A percentile compares a stretch with the other conserved stretches of the same genome.
phyloP scores from a whole-genome alignment of 1,139 yeast genomes.

The Yamadazyma sp. region DNA sequence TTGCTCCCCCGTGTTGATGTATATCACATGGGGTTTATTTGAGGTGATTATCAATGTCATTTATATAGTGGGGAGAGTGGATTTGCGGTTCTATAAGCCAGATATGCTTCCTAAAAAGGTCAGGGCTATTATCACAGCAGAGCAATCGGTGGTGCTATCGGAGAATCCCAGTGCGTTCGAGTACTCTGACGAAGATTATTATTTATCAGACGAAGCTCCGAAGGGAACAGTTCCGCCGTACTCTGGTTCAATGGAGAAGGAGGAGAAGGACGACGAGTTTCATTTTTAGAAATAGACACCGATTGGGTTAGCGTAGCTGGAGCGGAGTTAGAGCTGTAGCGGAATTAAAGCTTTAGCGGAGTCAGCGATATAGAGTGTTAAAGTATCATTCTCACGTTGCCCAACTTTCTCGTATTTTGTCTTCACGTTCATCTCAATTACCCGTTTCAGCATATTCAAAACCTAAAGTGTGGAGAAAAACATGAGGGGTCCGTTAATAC shows the following conservation, averaged over 20 bases:
- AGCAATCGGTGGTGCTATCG: slow-evolving; percentile 29
- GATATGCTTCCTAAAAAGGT: slow-evolving; percentile 49
- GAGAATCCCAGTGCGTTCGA: slow-evolving; percentile 21
- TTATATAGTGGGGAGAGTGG: slow-evolving; percentile 64
- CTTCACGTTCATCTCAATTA: too few species aligned
- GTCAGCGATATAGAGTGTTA: too few species aligned
- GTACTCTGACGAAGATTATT: slow-evolving; percentile 8
- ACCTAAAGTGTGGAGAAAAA: too few species aligned
- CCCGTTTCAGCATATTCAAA: background rate
- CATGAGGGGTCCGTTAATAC: too few species aligned
- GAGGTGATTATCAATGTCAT: slow-evolving; percentile 58
- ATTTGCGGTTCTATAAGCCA: slow-evolving; percentile 77
- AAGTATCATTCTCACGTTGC: too few species aligned
- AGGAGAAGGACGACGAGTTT: slow-evolving; percentile 13
- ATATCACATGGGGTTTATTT: slow-evolving; percentile 60
- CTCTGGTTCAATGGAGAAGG: too few species aligned
- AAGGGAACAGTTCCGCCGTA: too few species aligned
- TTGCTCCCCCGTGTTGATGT: slow-evolving; percentile 55
- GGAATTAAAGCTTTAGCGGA: too few species aligned
- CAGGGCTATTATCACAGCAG: slow-evolving; percentile 43
- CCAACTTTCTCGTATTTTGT: too few species aligned
- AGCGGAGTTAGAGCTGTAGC: too few species aligned
- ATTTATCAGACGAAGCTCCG: slow-evolving; percentile 1
- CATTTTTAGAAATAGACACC: slow-evolving; percentile 12
- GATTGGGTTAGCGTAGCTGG: too few species aligned